Evolutionary conservation across 1,284 basidiomycete species (phyloP), one percentile per base, ranked within the genome.

Genomic region (Microbotryum saponariae): DNA sequence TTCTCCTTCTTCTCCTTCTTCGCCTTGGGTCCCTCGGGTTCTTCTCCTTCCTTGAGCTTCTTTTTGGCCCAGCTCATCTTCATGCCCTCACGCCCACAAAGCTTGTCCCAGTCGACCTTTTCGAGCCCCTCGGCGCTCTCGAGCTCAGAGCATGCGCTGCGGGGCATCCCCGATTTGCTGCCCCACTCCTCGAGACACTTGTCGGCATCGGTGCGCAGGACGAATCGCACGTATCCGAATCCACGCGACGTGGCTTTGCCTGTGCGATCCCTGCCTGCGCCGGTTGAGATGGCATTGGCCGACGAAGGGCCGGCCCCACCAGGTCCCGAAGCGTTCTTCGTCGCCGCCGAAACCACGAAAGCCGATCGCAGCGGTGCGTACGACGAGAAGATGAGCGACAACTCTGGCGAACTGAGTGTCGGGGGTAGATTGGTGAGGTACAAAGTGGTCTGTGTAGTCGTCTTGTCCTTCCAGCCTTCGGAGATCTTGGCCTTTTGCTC

Each of bases 201-300:
- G 73, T 88, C 82, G 4, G 93, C 96, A 77, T 98, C 96, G 71
- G 96, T 89, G 59, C 82, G 82, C 65, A 91, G 81, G 2, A 92
- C 85, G 76, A 93, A 98, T 0, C 91, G 87, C 63, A 97, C 91
- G 75, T 97, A 98, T 64, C 94, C 94, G n/a, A 97, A 91, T 69
- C 94, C 96, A 75, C 97, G 97, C 5, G 91, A 93, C 33, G 85
- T 82, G 46, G 88, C 87, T 0, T 86, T 84, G 18, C 67, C 67
- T 2, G 67, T 69, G 27, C 67, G 62, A 49, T 69, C 67, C 46
- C 68, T 61, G 10, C 68, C 66, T 1, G 65, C 55, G 23, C 64
- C 62, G 50, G 61, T 56, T 14, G 65, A 63, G 37, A 69, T 60
- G 20, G 62, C 50, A 55, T 69, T 69, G 44, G 63, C 59, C 6